These are phyloP conservation scores for Elymus sibiricus DNA, from an alignment of 176 grass and related monocot genomes.

Conservation along the genomic window DNA sequence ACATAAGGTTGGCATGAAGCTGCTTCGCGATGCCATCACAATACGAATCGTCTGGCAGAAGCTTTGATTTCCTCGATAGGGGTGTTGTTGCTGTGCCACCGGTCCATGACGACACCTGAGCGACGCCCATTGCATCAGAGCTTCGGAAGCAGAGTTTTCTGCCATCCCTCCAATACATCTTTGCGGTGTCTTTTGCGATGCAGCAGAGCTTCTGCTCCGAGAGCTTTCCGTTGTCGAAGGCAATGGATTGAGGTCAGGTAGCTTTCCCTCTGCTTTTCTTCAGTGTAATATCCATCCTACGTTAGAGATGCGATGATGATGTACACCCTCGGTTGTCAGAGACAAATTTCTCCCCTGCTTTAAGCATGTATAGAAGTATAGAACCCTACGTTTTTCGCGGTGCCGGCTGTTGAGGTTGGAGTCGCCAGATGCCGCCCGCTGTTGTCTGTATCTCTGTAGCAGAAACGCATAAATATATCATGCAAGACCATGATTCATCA, in stretches of 20 bases:
- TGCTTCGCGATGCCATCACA: slow-evolving; percentile 45
- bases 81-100: slow-evolving; percentile 28
- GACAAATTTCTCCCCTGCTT: slow-evolving; percentile 11
- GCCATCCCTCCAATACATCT: slow-evolving; percentile 37
- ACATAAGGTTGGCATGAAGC: slow-evolving; percentile 35
- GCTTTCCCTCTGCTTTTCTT: slow-evolving; percentile 34
- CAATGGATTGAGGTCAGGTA: slow-evolving; percentile 48
- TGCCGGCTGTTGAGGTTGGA: slow-evolving; percentile 14
- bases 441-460: slow-evolving; percentile 33
- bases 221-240: slow-evolving; percentile 79
- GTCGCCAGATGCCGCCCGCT: slow-evolving; percentile 1
- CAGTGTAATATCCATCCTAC: slow-evolving; percentile 39
- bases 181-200: slow-evolving; percentile 44
- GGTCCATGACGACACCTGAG: slow-evolving; percentile 26
- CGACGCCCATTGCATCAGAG: slow-evolving; percentile 29
- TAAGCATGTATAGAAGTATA: slow-evolving; percentile 50
- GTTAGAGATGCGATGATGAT: slow-evolving; percentile 42
- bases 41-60: slow-evolving; percentile 34
- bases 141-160: slow-evolving; percentile 37
- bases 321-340: slow-evolving; percentile 32
- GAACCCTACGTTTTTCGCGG: slow-evolving; percentile 23
- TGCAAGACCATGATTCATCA: slow-evolving; percentile 14
- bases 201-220: slow-evolving; percentile 42
- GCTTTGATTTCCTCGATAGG: slow-evolving; percentile 25
- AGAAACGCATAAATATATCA: slow-evolving; percentile 32